phyloP scores from a whole-genome alignment of 768 basidiomycete species.

The Amanita inopinata region DNA sequence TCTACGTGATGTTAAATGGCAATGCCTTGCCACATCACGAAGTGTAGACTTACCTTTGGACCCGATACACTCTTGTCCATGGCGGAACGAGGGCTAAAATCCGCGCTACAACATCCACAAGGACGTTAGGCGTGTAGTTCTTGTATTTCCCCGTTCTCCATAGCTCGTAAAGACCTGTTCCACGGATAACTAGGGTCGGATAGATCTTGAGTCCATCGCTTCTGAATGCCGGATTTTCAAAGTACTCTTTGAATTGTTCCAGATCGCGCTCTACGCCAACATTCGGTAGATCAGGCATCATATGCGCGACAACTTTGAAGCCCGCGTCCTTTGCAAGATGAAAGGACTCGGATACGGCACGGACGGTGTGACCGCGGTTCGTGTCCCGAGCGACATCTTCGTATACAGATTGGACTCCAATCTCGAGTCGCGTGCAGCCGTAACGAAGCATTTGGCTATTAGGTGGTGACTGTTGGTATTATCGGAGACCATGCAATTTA shows the following conservation, averaged over 20 bases:
- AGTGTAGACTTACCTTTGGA: conserved; percentile 61
- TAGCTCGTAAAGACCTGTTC: conserved; percentile 91
- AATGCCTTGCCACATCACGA: conserved; percentile 1
- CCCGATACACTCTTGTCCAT: conserved; percentile 97
- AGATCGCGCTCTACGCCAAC: conserved; percentile 96
- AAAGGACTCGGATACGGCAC: conserved; percentile 93
- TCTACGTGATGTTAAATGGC: conserved; percentile 29
- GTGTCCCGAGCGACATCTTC: conserved; percentile 99
- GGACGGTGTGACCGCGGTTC: conserved; percentile 97
- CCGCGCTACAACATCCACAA: conserved; percentile 94
- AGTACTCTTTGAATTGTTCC: conserved; percentile 98
- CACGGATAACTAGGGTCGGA: conserved; percentile 95
- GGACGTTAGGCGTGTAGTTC: conserved; percentile 98
- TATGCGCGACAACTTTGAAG: conserved; percentile 99
- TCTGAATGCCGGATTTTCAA: conserved; percentile 95
- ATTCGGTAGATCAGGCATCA: conserved; percentile 99
- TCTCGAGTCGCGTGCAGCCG: conserved; percentile 96
- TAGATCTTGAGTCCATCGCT: conserved; percentile 98
- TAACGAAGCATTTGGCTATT: conserved; percentile 97
- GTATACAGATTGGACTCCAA: conserved; percentile 98
- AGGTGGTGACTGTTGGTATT: background rate
- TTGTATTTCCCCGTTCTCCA: conserved; percentile 98
- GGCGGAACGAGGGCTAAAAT: conserved; percentile 95
- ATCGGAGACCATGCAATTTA: background rate
- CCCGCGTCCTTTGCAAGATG: conserved; percentile 98